A percentile compares a stretch with the other conserved stretches of the same genome.
These are phyloP conservation scores for Paramecium tetraurelia DNA, from an alignment of 73 alveolate species.

Conservation along the genomic window DNA sequence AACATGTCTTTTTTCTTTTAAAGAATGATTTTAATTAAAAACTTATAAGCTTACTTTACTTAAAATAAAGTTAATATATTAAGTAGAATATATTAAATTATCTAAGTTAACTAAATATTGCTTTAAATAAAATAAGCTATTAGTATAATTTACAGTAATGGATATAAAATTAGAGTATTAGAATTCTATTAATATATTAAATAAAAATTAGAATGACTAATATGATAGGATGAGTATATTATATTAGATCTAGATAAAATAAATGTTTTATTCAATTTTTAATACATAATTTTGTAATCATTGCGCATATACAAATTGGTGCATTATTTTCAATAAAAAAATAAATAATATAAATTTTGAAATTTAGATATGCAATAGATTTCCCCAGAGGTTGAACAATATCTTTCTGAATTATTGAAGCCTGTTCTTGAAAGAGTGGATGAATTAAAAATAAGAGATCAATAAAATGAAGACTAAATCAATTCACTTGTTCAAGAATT, in stretches of 20 bases:
- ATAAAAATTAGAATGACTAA: no score
- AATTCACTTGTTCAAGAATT: neutral
- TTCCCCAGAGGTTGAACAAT: conserved; percentile 7
- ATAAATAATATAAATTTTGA: neutral
- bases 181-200: no score
- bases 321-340: neutral
- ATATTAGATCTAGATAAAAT: neutral
- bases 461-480: neutral
- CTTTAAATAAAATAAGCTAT: no score
- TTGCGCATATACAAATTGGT: neutral
- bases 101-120: neutral
- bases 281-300: neutral
- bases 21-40: no score
- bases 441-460: neutral
- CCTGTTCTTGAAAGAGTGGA: neutral
- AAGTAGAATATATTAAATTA: no score
- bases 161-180: no score
- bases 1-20: no score
- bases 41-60: no score
- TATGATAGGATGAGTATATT: no score
- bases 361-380: conserved; percentile 37
- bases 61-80: no score
- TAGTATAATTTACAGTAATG: no score
- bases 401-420: neutral
- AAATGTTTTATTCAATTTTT: neutral